A percentile compares a stretch with the other conserved stretches of the same genome.
phyloP scores from a whole-genome alignment of 129 eudicot genomes.

The Lactuca sativa region DNA sequence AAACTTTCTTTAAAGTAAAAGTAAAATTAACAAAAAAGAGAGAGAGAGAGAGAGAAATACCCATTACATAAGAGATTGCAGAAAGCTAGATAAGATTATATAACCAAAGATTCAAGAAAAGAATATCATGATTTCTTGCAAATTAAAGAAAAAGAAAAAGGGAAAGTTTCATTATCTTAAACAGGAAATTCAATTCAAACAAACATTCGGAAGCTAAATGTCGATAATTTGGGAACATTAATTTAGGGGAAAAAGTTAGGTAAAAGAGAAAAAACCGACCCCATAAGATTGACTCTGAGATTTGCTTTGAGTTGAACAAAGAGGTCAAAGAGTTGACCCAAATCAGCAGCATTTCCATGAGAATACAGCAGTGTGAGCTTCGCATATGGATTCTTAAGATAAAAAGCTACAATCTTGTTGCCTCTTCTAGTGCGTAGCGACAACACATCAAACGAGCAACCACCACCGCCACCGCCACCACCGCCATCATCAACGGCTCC shows the following conservation, averaged over 20 bases:
- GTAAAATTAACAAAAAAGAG: not conserved
- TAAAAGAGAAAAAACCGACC: conserved; percentile 47
- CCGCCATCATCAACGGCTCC: conserved; percentile 47
- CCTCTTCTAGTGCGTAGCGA: conserved; percentile 72
- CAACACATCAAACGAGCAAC: conserved; percentile 64
- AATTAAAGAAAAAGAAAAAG: not conserved
- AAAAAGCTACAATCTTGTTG: conserved; percentile 89
- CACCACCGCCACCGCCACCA: conserved; percentile 46
- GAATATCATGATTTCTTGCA: not conserved
- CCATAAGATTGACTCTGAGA: conserved; percentile 96
- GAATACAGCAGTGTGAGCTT: conserved; percentile 79
- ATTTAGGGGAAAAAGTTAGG: conserved; percentile 15
- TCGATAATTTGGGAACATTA: conserved; percentile 29
- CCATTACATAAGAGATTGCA: conserved; percentile 19
- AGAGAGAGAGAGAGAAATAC: not conserved
- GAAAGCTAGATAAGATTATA: conserved; percentile 10
- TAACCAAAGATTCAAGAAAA: conserved; percentile 3
- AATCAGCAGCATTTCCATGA: conserved; percentile 98
- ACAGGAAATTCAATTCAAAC: not conserved
- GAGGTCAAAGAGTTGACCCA: conserved; percentile 94
- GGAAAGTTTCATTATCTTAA: not conserved
- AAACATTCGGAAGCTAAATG: conserved; percentile 15
- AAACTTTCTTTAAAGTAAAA: conserved; percentile 9
- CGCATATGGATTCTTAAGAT: conserved; percentile 74
- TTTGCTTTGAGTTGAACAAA: conserved; percentile 97